Evolutionary conservation across 2,329 filamentous ascomycete genomes (phyloP), one percentile per base, ranked within the genome.

Genomic region (Corynespora cassiicola): DNA sequence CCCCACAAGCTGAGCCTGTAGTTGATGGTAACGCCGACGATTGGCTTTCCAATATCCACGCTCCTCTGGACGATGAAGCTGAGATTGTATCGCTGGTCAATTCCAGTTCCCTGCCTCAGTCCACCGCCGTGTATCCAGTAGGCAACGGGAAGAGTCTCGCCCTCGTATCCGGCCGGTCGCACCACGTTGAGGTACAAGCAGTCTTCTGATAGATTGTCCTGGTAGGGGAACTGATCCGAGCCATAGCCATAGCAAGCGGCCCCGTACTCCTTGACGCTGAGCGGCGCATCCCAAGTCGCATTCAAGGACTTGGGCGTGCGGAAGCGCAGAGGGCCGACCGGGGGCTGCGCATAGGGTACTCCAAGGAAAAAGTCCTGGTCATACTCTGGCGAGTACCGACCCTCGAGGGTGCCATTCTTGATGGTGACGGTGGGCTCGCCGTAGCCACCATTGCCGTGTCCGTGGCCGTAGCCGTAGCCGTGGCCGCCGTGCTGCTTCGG

Each of bases 1-100:
- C 87, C 87, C 54, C 89, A 76, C 12, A 57, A 51, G 39, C 53
- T 55, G 24, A 88, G 71, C 9, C 85, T 76, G 63, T 81, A 83
- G 48, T 71, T 70, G 31, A 72, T 61, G 38, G 39, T 66, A 3
- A 73, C 66, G 1, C 50, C 66, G 22, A 82, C 71, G 14, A 80
- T 66, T 0, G 78, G 77, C 23, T 71, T 65, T 0, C 68, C 72
- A n/a, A 71, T 69, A 5, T 72, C 69, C 1, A 66, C 61, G 0
- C 74, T 74, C 11, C 76, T 56, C 42, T 73, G 63, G 1, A 80
- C 74, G n/a, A 80, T 56, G 6, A 69, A 68, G 3, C 60, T 66
- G 9, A 73, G 55, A 43, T 81, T 77, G 51, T 77, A 79, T 21
- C 79, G 72, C 5, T 77, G 77, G 66, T 76, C 80, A 7, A 72